These are phyloP conservation scores for Aspergillus thermomutatus DNA, from an alignment of 2,329 filamentous ascomycete genomes.

Conservation along the genomic window DNA sequence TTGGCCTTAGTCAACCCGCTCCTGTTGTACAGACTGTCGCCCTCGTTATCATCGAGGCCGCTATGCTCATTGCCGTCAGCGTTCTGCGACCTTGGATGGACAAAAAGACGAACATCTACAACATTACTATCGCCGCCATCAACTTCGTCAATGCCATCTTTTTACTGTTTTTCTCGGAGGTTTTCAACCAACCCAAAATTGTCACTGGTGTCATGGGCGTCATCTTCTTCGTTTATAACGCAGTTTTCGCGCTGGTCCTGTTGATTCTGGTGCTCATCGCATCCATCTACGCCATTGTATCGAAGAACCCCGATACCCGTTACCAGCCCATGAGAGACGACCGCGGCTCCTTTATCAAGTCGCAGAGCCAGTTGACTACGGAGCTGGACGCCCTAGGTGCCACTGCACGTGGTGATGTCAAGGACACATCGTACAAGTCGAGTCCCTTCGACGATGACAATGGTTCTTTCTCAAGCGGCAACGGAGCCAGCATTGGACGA, in stretches of 20 bases:
- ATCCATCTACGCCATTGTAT: constrained; percentile 74
- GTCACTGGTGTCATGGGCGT: constrained; percentile 87
- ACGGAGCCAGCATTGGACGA: constrained; percentile 48
- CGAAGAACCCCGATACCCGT: constrained; percentile 89
- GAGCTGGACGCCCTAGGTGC: constrained; percentile 87
- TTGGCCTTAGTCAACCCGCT: constrained; percentile 72
- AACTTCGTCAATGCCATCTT: constrained; percentile 92
- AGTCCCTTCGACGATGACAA: constrained; percentile 68
- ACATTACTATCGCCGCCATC: constrained; percentile 83
- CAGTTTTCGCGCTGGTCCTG: constrained; percentile 75
- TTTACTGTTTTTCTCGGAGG: constrained; percentile 79
- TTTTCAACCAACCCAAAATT: constrained; percentile 79
- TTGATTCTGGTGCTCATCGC: constrained; percentile 78
- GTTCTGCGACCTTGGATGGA: constrained; percentile 96
- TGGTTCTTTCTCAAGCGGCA: constrained; percentile 59
- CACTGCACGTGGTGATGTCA: constrained; percentile 77
- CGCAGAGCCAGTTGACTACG: constrained; percentile 78
- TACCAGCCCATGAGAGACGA: constrained; percentile 98
- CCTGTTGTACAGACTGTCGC: constrained; percentile 75
- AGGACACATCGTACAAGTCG: constrained; percentile 57
- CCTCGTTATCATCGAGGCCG: constrained; percentile 77
- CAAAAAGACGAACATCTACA: constrained; percentile 96
- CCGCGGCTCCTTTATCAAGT: constrained; percentile 96
- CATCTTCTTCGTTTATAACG: constrained; percentile 83
- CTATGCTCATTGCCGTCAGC: constrained; percentile 70